Evolutionary conservation across 2,329 filamentous ascomycete genomes (phyloP).

Genomic region (Apiospora arundinis): DNA sequence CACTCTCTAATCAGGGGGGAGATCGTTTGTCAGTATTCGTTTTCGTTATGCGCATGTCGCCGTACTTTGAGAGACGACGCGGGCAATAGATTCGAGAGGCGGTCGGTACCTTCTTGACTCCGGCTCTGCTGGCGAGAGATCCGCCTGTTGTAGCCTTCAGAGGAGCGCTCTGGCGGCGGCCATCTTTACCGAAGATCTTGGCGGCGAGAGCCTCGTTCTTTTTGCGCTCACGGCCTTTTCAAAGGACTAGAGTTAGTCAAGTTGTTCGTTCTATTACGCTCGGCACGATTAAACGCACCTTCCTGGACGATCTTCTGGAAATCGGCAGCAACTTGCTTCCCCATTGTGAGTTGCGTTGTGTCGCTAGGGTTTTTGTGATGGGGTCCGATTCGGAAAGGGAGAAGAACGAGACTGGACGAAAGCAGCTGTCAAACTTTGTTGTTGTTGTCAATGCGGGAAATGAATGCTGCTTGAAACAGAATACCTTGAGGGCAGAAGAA

Average conservation of each 20-base stretch:
- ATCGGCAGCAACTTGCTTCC: constrained; percentile 50
- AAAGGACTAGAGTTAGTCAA: background rate
- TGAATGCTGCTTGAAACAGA: background rate
- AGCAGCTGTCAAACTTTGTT: background rate
- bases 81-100: background rate
- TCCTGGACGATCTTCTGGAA: constrained; percentile 63
- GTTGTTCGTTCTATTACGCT: background rate
- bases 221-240: constrained; percentile 68
- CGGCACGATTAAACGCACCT: constrained; percentile 43
- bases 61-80: constrained; percentile 8
- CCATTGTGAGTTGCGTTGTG: constrained; percentile 41
- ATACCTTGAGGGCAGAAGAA: background rate
- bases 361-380: background rate
- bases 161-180: constrained; percentile 63
- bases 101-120: constrained; percentile 69
- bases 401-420: background rate
- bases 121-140: constrained; percentile 74
- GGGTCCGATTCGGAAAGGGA: background rate
- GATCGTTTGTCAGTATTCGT: constrained; percentile 26
- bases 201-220: constrained; percentile 75
- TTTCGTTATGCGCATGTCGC: constrained; percentile 29
- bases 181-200: constrained; percentile 69
- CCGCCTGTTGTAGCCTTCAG: constrained; percentile 54
- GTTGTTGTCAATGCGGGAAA: background rate
- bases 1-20: constrained; percentile 40